phyloP scores from a whole-genome alignment of 1,139 yeast genomes.

The Saccharomyces hybrid region DNA sequence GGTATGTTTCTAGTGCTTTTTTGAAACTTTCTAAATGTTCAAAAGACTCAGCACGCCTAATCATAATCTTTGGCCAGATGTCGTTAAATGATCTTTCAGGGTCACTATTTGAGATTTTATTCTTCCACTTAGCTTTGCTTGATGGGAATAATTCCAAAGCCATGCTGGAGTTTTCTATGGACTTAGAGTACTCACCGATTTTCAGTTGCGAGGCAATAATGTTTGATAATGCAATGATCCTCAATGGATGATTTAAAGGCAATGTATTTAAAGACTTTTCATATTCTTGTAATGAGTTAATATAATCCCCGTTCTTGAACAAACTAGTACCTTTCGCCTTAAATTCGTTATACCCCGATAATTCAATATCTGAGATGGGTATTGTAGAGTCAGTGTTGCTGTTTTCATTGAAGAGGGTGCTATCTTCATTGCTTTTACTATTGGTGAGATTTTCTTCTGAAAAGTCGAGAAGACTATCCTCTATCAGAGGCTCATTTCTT shows the following conservation, averaged over 20 bases:
- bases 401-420: not conserved
- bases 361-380: conserved; percentile 26
- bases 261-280: conserved; percentile 53
- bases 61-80: conserved; percentile 65
- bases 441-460: conserved; percentile 6
- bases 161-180: conserved; percentile 45
- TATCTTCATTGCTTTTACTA: not conserved
- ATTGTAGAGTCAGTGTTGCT: conserved; percentile 6
- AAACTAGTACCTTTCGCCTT: conserved; percentile 55
- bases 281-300: conserved; percentile 56
- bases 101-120: conserved; percentile 35
- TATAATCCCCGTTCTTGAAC: conserved; percentile 77
- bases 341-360: conserved; percentile 37
- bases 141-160: conserved; percentile 56
- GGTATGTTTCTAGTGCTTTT: conserved; percentile 58
- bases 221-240: conserved; percentile 68
- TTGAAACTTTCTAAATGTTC: conserved; percentile 69
- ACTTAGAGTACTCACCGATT: conserved; percentile 65
- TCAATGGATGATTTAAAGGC: conserved; percentile 58
- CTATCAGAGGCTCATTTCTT: conserved; percentile 1
- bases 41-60: conserved; percentile 72
- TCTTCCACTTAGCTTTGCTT: conserved; percentile 26
- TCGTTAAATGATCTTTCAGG: conserved; percentile 55
- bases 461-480: conserved; percentile 19
- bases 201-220: conserved; percentile 64